These are phyloP conservation scores for Trichoderma polysporum DNA, from an alignment of 2,329 filamentous ascomycete genomes.

Conservation along the genomic window DNA sequence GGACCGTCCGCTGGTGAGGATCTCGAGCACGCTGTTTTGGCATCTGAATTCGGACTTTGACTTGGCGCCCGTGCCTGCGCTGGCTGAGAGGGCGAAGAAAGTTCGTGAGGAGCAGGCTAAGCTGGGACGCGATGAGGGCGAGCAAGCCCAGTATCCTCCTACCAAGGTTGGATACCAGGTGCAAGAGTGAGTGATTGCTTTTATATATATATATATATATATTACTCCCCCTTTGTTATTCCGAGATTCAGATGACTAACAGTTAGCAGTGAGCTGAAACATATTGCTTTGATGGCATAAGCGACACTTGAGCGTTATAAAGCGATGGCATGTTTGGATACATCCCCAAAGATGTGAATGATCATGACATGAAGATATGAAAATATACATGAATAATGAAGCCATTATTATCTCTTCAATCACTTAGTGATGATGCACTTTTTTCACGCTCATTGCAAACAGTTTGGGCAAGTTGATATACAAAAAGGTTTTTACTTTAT, in stretches of 20 bases:
- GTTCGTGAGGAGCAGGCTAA: slow-evolving; percentile 49
- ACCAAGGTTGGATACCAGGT: slow-evolving; percentile 63
- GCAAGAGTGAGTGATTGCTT: slow-evolving; percentile 45
- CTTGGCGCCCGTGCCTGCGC: slow-evolving; percentile 49
- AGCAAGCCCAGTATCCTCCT: slow-evolving; percentile 46
- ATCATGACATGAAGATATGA: slow-evolving; percentile 3
- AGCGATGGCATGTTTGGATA: background rate
- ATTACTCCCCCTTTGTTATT: no score
- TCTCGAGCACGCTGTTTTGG: slow-evolving; percentile 63
- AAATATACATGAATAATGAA: slow-evolving; percentile 2
- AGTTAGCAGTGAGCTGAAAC: slow-evolving; percentile 47
- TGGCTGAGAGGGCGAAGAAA: slow-evolving; percentile 45
- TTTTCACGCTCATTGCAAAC: background rate
- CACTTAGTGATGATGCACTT: slow-evolving; percentile 1
- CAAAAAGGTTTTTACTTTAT: background rate
- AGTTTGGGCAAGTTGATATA: background rate
- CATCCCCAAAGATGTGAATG: background rate
- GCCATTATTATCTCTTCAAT: background rate
- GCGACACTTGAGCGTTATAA: background rate
- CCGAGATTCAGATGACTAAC: background rate
- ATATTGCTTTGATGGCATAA: slow-evolving; percentile 53
- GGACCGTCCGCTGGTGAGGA: slow-evolving; percentile 53
- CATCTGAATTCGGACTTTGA: slow-evolving; percentile 59
- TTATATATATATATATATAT: background rate
- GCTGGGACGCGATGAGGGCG: slow-evolving; percentile 54